Evolutionary conservation across 352 stramenopile genomes (phyloP).

Genomic region (Globisporangium ultimum): DNA sequence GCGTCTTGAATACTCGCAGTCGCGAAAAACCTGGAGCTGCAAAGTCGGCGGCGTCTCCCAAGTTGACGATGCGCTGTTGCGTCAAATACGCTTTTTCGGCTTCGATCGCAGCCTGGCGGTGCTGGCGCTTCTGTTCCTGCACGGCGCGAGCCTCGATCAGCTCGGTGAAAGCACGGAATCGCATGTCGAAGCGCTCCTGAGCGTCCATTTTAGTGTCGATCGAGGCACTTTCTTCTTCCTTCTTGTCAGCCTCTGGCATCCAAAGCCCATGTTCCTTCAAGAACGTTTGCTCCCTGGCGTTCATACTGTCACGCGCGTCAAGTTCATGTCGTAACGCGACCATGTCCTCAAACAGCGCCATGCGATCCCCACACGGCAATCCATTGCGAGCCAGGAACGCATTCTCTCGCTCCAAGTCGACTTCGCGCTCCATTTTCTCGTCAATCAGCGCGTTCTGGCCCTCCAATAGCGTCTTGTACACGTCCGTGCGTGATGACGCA

Average conservation of each 20-base stretch:
- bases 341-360: slow-evolving; percentile 22
- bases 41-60: not conserved
- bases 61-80: not conserved
- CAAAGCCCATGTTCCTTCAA: slow-evolving; percentile 10
- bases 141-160: not conserved
- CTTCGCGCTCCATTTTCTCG: slow-evolving; percentile 54
- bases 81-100: slow-evolving; percentile 10
- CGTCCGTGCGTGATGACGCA: slow-evolving; percentile 21
- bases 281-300: slow-evolving; percentile 14
- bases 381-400: slow-evolving; percentile 27
- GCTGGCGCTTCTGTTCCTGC: slow-evolving; percentile 7
- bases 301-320: slow-evolving; percentile 1
- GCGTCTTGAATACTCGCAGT: slow-evolving; percentile 7
- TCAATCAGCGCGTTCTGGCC: slow-evolving; percentile 49
- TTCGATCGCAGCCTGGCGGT: not conserved
- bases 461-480: slow-evolving; percentile 44
- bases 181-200: slow-evolving; percentile 14
- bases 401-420: slow-evolving; percentile 28
- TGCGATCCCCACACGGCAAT: slow-evolving; percentile 14
- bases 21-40: slow-evolving; percentile 11
- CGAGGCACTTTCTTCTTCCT: not conserved
- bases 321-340: slow-evolving; percentile 15
- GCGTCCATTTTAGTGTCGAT: slow-evolving; percentile 5
- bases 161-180: slow-evolving; percentile 13
- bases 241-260: not conserved